phyloP scores from a whole-genome alignment of 2,329 filamentous ascomycete genomes.

The Epichloe brachyelytri region DNA sequence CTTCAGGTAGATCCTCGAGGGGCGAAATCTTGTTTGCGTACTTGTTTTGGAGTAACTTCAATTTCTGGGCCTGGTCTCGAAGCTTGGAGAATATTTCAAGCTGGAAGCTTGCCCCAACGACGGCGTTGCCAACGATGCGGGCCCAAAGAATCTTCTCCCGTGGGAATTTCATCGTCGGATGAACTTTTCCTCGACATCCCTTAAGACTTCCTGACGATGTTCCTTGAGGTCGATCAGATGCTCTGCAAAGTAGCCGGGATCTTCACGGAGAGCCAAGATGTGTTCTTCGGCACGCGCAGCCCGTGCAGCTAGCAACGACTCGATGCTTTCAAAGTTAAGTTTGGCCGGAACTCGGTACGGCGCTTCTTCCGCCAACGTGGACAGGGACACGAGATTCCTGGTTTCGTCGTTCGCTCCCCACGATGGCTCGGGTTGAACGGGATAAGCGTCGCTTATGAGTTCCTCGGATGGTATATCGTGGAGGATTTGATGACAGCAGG shows the following conservation, averaged over 20 bases:
- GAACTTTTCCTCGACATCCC: conserved; percentile 21
- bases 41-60: conserved; percentile 19
- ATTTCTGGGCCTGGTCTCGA: conserved; percentile 15
- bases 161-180: conserved; percentile 11
- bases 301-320: conserved; percentile 29
- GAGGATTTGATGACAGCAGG: conserved; percentile 33
- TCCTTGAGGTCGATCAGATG: conserved; percentile 28
- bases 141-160: conserved; percentile 23
- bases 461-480: conserved; percentile 31
- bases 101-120: conserved; percentile 20
- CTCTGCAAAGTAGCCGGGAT: conserved; percentile 42
- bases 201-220: conserved; percentile 31
- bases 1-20: conserved; percentile 15
- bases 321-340: conserved; percentile 32
- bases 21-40: conserved; percentile 20
- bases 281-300: conserved; percentile 35
- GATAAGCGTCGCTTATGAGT: conserved; percentile 16
- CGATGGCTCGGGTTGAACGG: conserved; percentile 25
- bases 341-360: conserved; percentile 37
- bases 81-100: conserved; percentile 28
- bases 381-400: conserved; percentile 24
- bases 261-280: conserved; percentile 41
- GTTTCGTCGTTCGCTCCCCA: conserved; percentile 16
- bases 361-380: conserved; percentile 31
- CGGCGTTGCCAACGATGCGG: conserved; percentile 20